Evolutionary conservation across 1,284 basidiomycete species (phyloP).

Genomic region (Termitomyces sp.): DNA sequence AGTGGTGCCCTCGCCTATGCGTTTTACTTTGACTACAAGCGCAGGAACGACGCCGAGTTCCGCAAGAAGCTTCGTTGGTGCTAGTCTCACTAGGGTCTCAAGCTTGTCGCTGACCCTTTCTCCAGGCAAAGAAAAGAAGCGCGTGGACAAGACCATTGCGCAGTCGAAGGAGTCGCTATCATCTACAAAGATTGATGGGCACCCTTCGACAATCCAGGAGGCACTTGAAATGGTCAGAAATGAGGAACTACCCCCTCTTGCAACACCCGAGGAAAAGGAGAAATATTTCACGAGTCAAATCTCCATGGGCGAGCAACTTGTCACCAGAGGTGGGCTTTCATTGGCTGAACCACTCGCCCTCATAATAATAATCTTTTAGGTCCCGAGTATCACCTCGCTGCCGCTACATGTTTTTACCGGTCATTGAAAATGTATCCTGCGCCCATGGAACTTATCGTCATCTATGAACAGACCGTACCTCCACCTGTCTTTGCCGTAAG

Average conservation of each 20-base stretch:
- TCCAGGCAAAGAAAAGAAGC: constrained; percentile 87
- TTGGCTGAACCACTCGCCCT: not conserved
- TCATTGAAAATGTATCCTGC: constrained; percentile 93
- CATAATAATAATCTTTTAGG: constrained; percentile 41
- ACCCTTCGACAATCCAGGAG: constrained; percentile 50
- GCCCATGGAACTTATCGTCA: constrained; percentile 86
- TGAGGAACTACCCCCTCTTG: constrained; percentile 53
- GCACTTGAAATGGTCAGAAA: constrained; percentile 59
- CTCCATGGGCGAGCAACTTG: constrained; percentile 81
- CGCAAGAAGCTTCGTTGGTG: constrained; percentile 82
- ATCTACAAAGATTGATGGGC: constrained; percentile 26
- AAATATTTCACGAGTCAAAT: constrained; percentile 90
- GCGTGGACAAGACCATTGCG: constrained; percentile 72
- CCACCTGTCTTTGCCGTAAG: constrained; percentile 78
- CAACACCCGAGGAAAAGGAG: constrained; percentile 73
- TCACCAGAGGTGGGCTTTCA: constrained; percentile 56
- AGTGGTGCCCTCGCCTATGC: constrained; percentile 76
- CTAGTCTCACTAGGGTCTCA: constrained; percentile 13
- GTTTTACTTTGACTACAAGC: constrained; percentile 92
- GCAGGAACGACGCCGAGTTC: constrained; percentile 85
- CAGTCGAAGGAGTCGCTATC: constrained; percentile 49
- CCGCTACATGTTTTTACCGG: constrained; percentile 89
- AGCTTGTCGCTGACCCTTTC: constrained; percentile 4
- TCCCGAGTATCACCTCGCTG: constrained; percentile 68
- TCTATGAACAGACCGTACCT: constrained; percentile 92